Conservation (phyloP, 1,284 basidiomycete genomes). For the Sutorius eximius region DNA sequence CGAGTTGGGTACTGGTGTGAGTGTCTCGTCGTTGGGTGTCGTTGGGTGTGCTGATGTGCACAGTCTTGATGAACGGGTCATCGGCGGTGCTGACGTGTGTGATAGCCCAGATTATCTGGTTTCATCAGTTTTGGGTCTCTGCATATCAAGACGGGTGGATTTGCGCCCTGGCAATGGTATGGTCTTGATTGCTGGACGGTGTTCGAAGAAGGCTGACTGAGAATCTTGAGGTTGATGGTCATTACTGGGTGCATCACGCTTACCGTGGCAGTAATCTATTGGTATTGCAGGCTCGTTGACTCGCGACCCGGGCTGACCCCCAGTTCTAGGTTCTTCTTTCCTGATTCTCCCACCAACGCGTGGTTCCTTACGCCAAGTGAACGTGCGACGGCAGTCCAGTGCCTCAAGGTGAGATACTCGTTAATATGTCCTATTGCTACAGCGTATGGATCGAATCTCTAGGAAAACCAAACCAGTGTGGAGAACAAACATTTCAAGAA, state of each 20-base stretch:
- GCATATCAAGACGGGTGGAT: constrained; percentile 53
- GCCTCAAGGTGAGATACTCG: constrained; percentile 52
- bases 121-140: constrained; percentile 70
- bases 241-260: constrained; percentile 67
- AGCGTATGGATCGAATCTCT: not conserved
- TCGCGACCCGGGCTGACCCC: constrained; percentile 6
- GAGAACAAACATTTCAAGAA: constrained; percentile 77
- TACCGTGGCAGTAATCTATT: constrained; percentile 52
- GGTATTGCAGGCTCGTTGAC: constrained; percentile 36
- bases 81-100: not conserved
- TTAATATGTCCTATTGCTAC: not conserved
- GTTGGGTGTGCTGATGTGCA: constrained; percentile 27
- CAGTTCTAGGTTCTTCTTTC: constrained; percentile 61
- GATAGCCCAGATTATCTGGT: constrained; percentile 59
- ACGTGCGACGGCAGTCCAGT: constrained; percentile 54
- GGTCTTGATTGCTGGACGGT: constrained; percentile 7
- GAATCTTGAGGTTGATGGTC: constrained; percentile 62
- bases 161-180: constrained; percentile 72
- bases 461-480: constrained; percentile 69
- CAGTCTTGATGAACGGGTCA: constrained; percentile 53
- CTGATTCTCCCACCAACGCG: constrained; percentile 67
- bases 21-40: constrained; percentile 26
- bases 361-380: constrained; percentile 67
- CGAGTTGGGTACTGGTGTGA: constrained; percentile 78
- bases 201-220: not conserved